A percentile compares a stretch with the other conserved stretches of the same genome.
These are phyloP conservation scores for Phytophthora colocasiae DNA, from an alignment of 352 stramenopile species.

Conservation along the genomic window DNA sequence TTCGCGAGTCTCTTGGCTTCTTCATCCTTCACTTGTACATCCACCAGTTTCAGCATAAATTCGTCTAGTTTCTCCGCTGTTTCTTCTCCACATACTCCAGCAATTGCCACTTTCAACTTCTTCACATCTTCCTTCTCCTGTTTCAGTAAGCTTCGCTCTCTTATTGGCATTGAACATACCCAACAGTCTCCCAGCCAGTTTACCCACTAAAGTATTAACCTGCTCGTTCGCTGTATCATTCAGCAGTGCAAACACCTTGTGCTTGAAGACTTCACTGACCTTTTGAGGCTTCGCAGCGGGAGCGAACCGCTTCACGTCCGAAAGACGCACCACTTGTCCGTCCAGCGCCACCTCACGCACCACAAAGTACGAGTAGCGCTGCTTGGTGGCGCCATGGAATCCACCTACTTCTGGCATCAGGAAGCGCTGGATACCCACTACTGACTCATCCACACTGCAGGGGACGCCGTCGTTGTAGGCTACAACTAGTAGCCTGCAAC, in stretches of 20 bases:
- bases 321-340: constrained; percentile 67
- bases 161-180: constrained; percentile 75
- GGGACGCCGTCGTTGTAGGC: constrained; percentile 79
- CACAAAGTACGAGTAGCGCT: constrained; percentile 93
- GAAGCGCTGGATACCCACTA: constrained; percentile 81
- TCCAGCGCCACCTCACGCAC: constrained; percentile 84
- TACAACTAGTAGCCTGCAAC: constrained; percentile 67
- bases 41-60: constrained; percentile 60
- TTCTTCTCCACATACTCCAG: constrained; percentile 49
- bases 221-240: constrained; percentile 47
- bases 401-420: constrained; percentile 63
- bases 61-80: constrained; percentile 46
- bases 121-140: constrained; percentile 52
- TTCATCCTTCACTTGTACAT: constrained; percentile 38
- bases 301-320: constrained; percentile 63
- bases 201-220: constrained; percentile 64
- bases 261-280: constrained; percentile 83
- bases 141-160: constrained; percentile 38
- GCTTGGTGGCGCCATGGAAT: constrained; percentile 90
- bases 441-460: constrained; percentile 77
- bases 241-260: constrained; percentile 69
- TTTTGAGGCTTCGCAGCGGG: constrained; percentile 56
- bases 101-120: constrained; percentile 52
- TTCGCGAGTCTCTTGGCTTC: constrained; percentile 29
- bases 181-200: constrained; percentile 61